Evolutionary conservation across 306 rosid species (phyloP), one percentile per base, ranked within the genome.

Genomic region (Benincasa hispida): DNA sequence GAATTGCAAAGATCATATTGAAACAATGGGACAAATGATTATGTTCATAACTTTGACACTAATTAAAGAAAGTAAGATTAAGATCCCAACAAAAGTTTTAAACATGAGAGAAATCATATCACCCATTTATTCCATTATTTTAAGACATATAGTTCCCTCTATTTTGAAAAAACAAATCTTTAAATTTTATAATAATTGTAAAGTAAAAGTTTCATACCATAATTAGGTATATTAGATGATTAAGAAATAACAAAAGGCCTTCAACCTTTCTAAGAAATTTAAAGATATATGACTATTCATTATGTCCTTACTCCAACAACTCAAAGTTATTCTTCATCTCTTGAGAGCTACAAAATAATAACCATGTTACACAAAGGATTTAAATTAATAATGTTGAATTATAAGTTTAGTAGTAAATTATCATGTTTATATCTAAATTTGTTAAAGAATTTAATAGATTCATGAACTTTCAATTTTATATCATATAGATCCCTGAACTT

Each of bases 1-100:
- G 75, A 69, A 42, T 69, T 69, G 22, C 55, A 69, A 45, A 45
- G 19, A 17, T 50, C 6, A 42, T 69, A 22, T 14, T 42, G 12
- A 45, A 45, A 69, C 56, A 22, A 69, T 69, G 75, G 55, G 35
- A 69, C 56, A 69, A 69, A 69, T 69, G 75, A 69, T 68, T 68
- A 24, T 68, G 75, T 68, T 68, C 19, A 4, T 37, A 68, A 42
- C 55, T 68, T 68, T 68, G 21, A 22, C 14, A 19, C 19, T 67
- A 10, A n/a, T 42, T 42, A 69, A 24, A 69, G 37, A 45, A 19
- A 63, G n/a, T 32, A 68, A 69, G 56, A 42, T 41, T 69, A 1
- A 42, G 56, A 69, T 69, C 56, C 56, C 75, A 69, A 69, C 75
- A 41, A 41, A 69, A 68, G 35, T 68, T 45, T 42, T 42, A 41